phyloP scores from a whole-genome alignment of 176 grass and related monocot species.

The Aegilops umbellulata region DNA sequence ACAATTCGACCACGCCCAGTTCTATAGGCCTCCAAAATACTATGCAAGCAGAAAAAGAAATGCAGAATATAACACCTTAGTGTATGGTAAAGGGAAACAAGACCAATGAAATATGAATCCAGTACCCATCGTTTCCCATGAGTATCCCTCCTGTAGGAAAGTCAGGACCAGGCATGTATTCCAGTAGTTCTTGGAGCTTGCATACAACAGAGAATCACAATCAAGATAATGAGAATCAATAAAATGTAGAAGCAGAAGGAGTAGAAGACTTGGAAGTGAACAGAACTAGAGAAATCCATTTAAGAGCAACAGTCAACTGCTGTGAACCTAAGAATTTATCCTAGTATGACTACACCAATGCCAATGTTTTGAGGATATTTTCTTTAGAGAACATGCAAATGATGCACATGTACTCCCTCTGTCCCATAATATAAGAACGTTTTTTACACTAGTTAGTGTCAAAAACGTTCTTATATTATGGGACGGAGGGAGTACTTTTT shows the following conservation, averaged over 20 bases:
- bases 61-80: conserved; percentile 17
- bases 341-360: conserved; percentile 6
- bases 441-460: too few species aligned
- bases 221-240: conserved; percentile 18
- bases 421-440: too few species aligned
- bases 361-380: neutral
- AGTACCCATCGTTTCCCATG: conserved; percentile 79
- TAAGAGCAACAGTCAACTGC: neutral
- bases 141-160: conserved; percentile 97
- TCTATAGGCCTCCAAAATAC: conserved; percentile 91
- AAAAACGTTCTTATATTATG: too few species aligned
- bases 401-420: neutral
- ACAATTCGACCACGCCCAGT: conserved; percentile 79
- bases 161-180: conserved; percentile 95
- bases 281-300: conserved; percentile 11
- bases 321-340: neutral
- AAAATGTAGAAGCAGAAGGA: conserved; percentile 13
- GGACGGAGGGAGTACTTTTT: too few species aligned
- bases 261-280: neutral
- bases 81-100: conserved; percentile 22
- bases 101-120: conserved; percentile 9
- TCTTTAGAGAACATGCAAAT: conserved; percentile 9
- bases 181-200: conserved; percentile 93
- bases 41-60: conserved; percentile 35
- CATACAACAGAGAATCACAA: conserved; percentile 23